These are phyloP conservation scores for Grigorovia transvaalensis DNA, from an alignment of 805 yeast genomes.

Conservation along the genomic window DNA sequence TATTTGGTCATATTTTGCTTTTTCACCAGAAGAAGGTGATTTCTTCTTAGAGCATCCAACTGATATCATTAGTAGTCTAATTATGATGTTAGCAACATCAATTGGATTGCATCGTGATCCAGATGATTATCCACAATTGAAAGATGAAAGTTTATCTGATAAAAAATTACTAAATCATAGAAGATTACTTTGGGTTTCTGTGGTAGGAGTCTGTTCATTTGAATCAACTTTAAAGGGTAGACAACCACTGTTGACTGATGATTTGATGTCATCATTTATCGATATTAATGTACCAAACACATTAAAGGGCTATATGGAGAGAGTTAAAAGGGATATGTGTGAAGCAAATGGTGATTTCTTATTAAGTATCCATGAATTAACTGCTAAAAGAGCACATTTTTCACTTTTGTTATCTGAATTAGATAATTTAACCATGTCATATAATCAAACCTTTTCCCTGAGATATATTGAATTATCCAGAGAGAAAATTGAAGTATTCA, in stretches of 20 bases:
- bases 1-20: constrained; percentile 26
- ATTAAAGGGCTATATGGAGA: constrained; percentile 12
- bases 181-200: constrained; percentile 24
- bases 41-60: constrained; percentile 27
- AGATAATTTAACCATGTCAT: constrained; percentile 19
- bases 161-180: constrained; percentile 21
- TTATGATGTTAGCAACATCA: constrained; percentile 23
- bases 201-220: constrained; percentile 16
- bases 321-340: constrained; percentile 14
- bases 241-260: constrained; percentile 14
- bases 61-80: constrained; percentile 23
- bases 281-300: constrained; percentile 13
- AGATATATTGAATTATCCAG: constrained; percentile 13
- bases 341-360: constrained; percentile 5
- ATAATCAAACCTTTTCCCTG: constrained; percentile 14
- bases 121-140: constrained; percentile 19
- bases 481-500: constrained; percentile 13
- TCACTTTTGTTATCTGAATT: constrained; percentile 19
- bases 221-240: constrained; percentile 27
- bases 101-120: constrained; percentile 29
- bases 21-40: constrained; percentile 29
- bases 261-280: constrained; percentile 12
- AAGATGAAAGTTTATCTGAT: constrained; percentile 11
- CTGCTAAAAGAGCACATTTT: constrained; percentile 18
- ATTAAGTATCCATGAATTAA: constrained; percentile 14